Base-by-base conservation (phyloP, 2,329 filamentous ascomycete genomes). In the Colletotrichum sp. region DNA sequence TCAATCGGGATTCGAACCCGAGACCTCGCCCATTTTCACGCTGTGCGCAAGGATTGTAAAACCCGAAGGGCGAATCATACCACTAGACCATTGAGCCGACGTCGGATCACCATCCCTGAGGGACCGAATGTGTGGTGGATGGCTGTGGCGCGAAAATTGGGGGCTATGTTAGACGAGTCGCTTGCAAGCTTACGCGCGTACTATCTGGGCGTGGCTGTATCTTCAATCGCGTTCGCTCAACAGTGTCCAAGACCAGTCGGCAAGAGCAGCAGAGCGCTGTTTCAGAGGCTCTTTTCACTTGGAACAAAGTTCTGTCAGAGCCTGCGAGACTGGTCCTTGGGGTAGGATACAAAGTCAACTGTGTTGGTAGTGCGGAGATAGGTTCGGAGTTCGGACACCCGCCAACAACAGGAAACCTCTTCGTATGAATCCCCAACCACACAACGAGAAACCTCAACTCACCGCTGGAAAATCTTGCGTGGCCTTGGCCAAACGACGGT, bases 51-150 rank as follows among this genome's bases (percentile, higher is more conserved):
- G 68, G 68, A 57, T 62, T 71, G 21, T 29, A 54, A 16, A 24
- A 71, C 71, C 71, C 71, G 71, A 73, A 73, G 71, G 71, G 71
- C 71, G 71, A 73, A 73, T 73, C 71, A 73, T 73, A 73, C 71
- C 71, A 73, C 71, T 73, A 73, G 71, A 73, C 71, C 71, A 73
- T 67, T 73, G 71, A 33, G 71, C 71, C 71, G 18, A 5, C 8
- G 6, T 21, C 31, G 13, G 16, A 21, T 66, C 8, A 24, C 65
- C 59, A 12, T 18, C 51, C 36, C 55, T 59, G 18, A n/a, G 51
- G 51, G 34, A n/a, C 29, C 47, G 21, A 51, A 67, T 33, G 65
- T 27, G 33, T 34, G 31, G 54, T 43, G 31, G 57, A 13, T 73
- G 43, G 0, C 7, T 0, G 1, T 2, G 0, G 2, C 9, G 16